Evolutionary conservation across 139 green algal species (phyloP), one percentile per base, ranked within the genome.

Genomic region (Nannochloris sp.): DNA sequence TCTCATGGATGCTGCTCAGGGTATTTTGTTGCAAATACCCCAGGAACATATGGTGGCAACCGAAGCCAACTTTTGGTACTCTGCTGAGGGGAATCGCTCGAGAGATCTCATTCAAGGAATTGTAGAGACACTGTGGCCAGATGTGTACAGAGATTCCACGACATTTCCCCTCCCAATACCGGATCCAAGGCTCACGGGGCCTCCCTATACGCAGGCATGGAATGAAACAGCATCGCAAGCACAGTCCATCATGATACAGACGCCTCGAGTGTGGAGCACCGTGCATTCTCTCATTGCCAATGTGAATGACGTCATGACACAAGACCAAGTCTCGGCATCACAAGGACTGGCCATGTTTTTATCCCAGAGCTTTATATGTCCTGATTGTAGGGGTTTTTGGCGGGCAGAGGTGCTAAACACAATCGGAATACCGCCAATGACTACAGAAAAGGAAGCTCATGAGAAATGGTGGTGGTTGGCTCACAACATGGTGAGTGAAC

Each of bases 401-500:
- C n/a, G 23, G 6, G 23, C 21, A 15, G 50, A 58, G 5, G 50
- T 58, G 10, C 50, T 58, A 7, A 15, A 58, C n/a, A 23, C n/a
- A 7, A 34, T 58, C 8, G 50, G 23, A 37, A 11, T 58, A 9
- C 50, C 50, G 5, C 50, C 50, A 6, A 36, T n/a, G 19, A 36
- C 21, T 6, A 31, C n/a, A 8, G 15, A 16, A 9, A 58, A 23
- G 19, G 23, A 58, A 34, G 50, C 23, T 34, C 50, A 58, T 31
- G 19, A n/a, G n/a, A 37, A 58, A 37, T 58, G 50, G 50, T 58
- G 50, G 50, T 58, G 50, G 50, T 34, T 19, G 23, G 50, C 50
- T 16, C 50, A 58, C 50, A 58, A 58, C 50, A 58, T 40, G 50
- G 50, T 58, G n/a, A 36, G 19, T 15, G 50, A 58, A 23, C 50